These are phyloP conservation scores for Cucurbitaria berberidis DNA, from an alignment of 2,329 filamentous ascomycete genomes.

Conservation along the genomic window DNA sequence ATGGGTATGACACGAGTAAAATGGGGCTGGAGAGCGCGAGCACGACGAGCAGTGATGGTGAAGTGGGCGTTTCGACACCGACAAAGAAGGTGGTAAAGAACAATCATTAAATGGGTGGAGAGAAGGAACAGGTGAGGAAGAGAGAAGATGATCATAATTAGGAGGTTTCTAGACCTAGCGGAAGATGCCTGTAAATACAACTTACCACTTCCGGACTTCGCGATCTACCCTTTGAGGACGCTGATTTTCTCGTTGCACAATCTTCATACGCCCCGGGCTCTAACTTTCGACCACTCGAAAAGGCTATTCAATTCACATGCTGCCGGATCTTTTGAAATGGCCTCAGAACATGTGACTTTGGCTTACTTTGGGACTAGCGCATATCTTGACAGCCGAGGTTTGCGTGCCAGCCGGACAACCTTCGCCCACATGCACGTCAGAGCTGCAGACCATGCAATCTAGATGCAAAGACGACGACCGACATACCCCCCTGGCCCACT, in stretches of 20 bases:
- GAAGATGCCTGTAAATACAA: neutral
- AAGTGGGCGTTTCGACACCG: conserved; percentile 12
- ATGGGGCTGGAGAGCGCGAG: conserved; percentile 52
- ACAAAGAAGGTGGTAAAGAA: conserved; percentile 11
- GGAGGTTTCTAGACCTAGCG: neutral
- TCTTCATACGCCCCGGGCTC: neutral
- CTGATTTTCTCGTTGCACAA: neutral
- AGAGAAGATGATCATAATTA: neutral
- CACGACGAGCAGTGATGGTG: conserved; percentile 17
- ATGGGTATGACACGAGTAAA: conserved; percentile 76
- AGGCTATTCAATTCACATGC: neutral
- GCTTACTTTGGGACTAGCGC: neutral
- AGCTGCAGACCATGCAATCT: conserved; percentile 8
- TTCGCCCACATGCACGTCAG: conserved; percentile 9
- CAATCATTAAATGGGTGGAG: neutral
- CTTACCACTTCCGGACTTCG: neutral
- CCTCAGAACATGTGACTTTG: neutral
- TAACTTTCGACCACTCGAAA: neutral
- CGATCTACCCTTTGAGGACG: neutral
- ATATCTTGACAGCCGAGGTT: conserved; percentile 7
- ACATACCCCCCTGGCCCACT: conserved; percentile 6
- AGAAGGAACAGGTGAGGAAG: neutral
- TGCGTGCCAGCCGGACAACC: conserved; percentile 5
- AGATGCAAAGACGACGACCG: conserved; percentile 1
- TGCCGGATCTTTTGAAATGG: neutral